Conservation (phyloP, 495 filamentous ascomycete species). For the Neurospora discreta region DNA sequence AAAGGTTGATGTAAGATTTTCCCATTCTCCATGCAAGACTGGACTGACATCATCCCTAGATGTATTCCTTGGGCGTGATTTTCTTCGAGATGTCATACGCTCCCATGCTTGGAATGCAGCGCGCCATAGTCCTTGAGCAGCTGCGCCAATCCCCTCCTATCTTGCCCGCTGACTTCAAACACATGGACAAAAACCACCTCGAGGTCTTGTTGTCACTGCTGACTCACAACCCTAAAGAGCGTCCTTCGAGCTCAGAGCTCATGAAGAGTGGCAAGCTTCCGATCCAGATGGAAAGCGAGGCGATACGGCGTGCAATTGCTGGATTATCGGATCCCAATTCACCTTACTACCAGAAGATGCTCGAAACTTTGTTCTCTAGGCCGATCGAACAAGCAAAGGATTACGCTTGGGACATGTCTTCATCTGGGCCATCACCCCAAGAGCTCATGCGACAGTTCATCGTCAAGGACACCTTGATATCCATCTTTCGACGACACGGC, state of each 20-base stretch:
- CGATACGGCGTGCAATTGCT: conserved; percentile 68
- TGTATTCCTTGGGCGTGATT: conserved; percentile 95
- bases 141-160: conserved; percentile 56
- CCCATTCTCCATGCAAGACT: neutral
- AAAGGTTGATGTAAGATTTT: conserved; percentile 70
- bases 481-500: conserved; percentile 84
- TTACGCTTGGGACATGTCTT: conserved; percentile 72
- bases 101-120: conserved; percentile 77
- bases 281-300: conserved; percentile 83
- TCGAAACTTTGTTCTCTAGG: conserved; percentile 69
- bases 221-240: conserved; percentile 65
- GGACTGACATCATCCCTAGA: conserved; percentile 36
- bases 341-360: conserved; percentile 81
- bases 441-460: conserved; percentile 61
- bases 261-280: conserved; percentile 81
- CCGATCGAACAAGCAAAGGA: conserved; percentile 66
- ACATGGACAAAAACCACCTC: conserved; percentile 58
- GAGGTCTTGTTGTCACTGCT: conserved; percentile 72
- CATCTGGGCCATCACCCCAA: conserved; percentile 37
- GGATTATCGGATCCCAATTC: conserved; percentile 72
- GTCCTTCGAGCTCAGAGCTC: conserved; percentile 78
- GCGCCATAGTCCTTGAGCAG: conserved; percentile 59
- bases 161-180: conserved; percentile 65
- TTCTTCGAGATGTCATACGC: conserved; percentile 96
- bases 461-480: conserved; percentile 62